A percentile compares a stretch with the other conserved stretches of the same genome.
phyloP scores from a whole-genome alignment of 345 rosid species.

The Aegle marmelos region DNA sequence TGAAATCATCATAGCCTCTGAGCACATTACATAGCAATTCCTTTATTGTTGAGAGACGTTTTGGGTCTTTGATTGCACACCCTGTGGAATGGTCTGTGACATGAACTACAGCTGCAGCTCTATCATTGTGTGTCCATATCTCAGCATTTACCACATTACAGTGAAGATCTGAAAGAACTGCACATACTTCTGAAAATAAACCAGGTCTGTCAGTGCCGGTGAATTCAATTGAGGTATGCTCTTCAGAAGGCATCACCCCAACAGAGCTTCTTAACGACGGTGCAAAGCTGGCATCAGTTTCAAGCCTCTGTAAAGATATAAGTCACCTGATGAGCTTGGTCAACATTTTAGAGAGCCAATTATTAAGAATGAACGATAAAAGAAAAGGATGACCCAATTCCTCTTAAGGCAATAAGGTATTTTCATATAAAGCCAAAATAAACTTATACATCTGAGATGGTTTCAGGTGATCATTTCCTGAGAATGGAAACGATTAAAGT shows the following conservation, averaged over 20 bases:
- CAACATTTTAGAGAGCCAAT: neutral
- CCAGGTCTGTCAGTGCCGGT: conserved; percentile 88
- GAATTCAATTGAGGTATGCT: conserved; percentile 78
- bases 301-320: conserved; percentile 57
- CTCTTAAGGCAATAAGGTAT: neutral
- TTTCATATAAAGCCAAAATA: neutral
- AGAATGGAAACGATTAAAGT: neutral
- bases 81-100: conserved; percentile 63
- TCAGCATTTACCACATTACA: conserved; percentile 88
- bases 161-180: conserved; percentile 75
- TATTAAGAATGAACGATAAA: neutral
- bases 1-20: conserved; percentile 51
- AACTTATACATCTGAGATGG: neutral
- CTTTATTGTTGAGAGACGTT: conserved; percentile 56
- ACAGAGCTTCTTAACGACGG: conserved; percentile 64
- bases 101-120: conserved; percentile 91
- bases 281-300: conserved; percentile 58
- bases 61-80: conserved; percentile 59
- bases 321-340: neutral
- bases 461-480: neutral
- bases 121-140: conserved; percentile 92
- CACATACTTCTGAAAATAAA: conserved; percentile 82
- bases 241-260: conserved; percentile 78
- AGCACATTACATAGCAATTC: conserved; percentile 69
- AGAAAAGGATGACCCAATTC: neutral